Percentiles rank a stretch among this genome's conserved stretches.
Conservation (phyloP, 2,329 filamentous ascomycete genomes). For the Pezicula radicicola region DNA sequence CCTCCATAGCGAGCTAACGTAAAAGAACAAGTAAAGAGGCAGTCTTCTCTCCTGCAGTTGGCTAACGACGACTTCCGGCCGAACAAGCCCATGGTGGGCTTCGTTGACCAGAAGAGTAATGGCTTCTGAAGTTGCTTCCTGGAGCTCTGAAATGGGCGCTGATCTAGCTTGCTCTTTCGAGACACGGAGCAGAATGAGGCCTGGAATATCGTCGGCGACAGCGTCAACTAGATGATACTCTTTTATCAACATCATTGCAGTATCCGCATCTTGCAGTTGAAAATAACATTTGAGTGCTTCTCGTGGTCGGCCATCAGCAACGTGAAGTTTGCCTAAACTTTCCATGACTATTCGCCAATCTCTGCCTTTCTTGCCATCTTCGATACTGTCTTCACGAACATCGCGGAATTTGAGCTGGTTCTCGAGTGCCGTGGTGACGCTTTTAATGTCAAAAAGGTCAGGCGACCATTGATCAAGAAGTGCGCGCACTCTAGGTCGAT, state of each 20-base stretch:
- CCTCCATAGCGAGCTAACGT: slow-evolving; percentile 81
- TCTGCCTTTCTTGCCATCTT: slow-evolving; percentile 67
- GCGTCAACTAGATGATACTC: slow-evolving; percentile 89
- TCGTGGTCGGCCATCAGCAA: slow-evolving; percentile 75
- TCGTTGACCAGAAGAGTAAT: slow-evolving; percentile 86
- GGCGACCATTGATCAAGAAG: slow-evolving; percentile 81
- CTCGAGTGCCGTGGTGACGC: slow-evolving; percentile 75
- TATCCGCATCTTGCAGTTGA: slow-evolving; percentile 85
- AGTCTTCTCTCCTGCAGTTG: slow-evolving; percentile 70
- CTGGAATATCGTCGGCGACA: slow-evolving; percentile 83
- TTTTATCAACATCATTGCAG: slow-evolving; percentile 79
- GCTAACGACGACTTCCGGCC: slow-evolving; percentile 70
- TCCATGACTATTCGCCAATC: slow-evolving; percentile 93
- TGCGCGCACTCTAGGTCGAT: slow-evolving; percentile 73
- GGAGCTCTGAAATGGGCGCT: slow-evolving; percentile 68
- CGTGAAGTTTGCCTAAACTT: slow-evolving; percentile 77
- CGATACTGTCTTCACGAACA: slow-evolving; percentile 71
- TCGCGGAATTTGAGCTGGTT: slow-evolving; percentile 76
- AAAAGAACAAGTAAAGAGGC: slow-evolving; percentile 83
- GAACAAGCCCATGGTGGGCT: slow-evolving; percentile 83
- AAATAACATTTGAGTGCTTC: slow-evolving; percentile 91
- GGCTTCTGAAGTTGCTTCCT: slow-evolving; percentile 77
- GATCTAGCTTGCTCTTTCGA: slow-evolving; percentile 64
- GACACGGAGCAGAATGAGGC: slow-evolving; percentile 84
- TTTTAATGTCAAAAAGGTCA: slow-evolving; percentile 77